Evolutionary conservation across 2,329 filamentous ascomycete species (phyloP).

Genomic region (Chaetomium globosum): DNA sequence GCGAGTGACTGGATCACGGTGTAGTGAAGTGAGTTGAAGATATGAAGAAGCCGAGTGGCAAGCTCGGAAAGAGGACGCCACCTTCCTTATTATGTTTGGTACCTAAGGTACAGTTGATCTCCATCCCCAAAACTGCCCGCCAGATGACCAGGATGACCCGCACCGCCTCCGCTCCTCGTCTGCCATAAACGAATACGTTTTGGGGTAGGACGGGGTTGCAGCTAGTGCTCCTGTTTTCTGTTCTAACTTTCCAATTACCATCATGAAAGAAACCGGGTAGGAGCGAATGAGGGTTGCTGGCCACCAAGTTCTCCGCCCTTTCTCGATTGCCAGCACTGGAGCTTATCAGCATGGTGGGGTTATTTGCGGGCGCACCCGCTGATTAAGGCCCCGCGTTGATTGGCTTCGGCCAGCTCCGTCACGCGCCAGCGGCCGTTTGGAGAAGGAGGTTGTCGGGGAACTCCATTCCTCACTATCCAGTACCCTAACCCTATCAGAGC

Average conservation of each 20-base stretch:
- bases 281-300: neutral
- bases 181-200: neutral
- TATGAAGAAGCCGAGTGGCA: conserved; percentile 1
- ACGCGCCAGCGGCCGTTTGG: conserved; percentile 14
- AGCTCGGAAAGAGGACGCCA: conserved; percentile 1
- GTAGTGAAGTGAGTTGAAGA: neutral
- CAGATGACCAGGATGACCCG: conserved; percentile 8
- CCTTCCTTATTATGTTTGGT: neutral
- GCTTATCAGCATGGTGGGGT: conserved; percentile 15
- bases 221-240: neutral
- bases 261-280: neutral
- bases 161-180: neutral
- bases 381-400: neutral
- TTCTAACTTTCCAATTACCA: neutral
- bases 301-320: no score
- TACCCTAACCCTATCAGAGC: conserved; percentile 7
- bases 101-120: neutral
- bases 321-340: neutral
- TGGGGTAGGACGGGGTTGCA: conserved; percentile 4
- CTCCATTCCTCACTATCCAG: neutral
- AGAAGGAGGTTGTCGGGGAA: neutral
- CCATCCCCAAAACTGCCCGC: neutral
- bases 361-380: neutral
- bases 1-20: neutral
- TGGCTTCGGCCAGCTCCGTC: conserved; percentile 15